Evolutionary conservation across 1,284 basidiomycete species (phyloP), one percentile per base, ranked within the genome.

Genomic region (Moesziomyces globuligerus): DNA sequence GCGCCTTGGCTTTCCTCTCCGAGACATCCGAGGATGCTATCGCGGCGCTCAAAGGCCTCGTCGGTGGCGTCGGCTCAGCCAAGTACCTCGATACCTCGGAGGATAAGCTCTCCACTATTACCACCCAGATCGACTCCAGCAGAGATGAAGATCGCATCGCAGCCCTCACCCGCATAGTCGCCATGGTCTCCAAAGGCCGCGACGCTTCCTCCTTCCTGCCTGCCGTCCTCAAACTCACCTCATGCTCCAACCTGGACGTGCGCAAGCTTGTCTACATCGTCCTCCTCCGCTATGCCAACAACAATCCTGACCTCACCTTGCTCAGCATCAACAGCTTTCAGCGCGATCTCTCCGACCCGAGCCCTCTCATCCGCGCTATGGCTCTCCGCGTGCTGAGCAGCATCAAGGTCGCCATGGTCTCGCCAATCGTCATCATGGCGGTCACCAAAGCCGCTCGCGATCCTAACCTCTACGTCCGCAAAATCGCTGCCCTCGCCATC

Each of bases 321-420:
- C 87, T 99, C 23, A 95, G 94, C 7, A 96, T 99, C 86, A 99
- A 99, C 84, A 96, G 95, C 10, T 98, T 98, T 81, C 96, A 99
- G 84, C 93, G 94, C 82, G 96, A 99, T 84, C 86, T 98, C 18
- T 89, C 90, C 2, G 95, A 98, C 79, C 86, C 89, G 8, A 96
- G 90, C 61, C 95, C 96, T 0, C 88, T 98, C 73, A 81, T 84
- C n/a, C 81, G 84, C n/a, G 91, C 92, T 11, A 96, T 96, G 93
- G 92, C 93, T 3, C 84, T 97, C 42, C 87, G 94, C n/a, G 93
- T 97, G 1, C 86, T 98, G 42, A 93, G 92, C 60, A 92, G 93
- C 9, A 94, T 98, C 76, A 89, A 90, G 64, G 90, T 96, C 3
- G 89, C 90, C 4, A 91, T 92, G 86, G 92, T 96, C 54, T 91